These are phyloP conservation scores for Saturnispora zaruensis DNA, from an alignment of 805 yeast genomes.

Conservation along the genomic window DNA sequence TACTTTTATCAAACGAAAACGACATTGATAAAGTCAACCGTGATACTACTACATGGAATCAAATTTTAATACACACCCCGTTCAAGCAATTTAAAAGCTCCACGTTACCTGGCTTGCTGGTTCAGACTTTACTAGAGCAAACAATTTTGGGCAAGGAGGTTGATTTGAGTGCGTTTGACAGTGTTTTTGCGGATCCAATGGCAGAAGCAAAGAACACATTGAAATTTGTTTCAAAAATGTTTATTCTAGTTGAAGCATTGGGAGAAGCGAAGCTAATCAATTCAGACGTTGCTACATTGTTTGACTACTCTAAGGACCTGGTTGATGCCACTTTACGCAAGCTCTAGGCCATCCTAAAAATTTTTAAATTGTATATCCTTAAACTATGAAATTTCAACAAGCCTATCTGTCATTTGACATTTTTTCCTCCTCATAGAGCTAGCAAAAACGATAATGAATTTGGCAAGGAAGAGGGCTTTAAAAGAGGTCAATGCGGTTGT, in stretches of 20 bases:
- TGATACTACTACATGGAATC: conserved; percentile 48
- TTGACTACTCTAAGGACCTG: conserved; percentile 7
- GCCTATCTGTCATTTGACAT: neutral
- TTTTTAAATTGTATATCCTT: conserved; percentile 1
- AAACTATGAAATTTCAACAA: neutral
- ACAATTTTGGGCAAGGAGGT: conserved; percentile 15
- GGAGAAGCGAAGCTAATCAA: conserved; percentile 15
- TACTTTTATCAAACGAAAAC: conserved; percentile 43
- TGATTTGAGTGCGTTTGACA: conserved; percentile 12
- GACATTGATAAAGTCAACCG: conserved; percentile 40
- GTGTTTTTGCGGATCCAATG: conserved; percentile 16
- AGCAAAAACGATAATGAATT: neutral
- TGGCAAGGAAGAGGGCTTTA: conserved; percentile 1
- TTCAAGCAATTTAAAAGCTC: conserved; percentile 47
- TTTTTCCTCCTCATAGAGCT: neutral
- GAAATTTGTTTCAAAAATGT: conserved; percentile 21
- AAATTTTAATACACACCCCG: conserved; percentile 50
- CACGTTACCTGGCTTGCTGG: conserved; percentile 54
- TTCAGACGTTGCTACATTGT: conserved; percentile 9
- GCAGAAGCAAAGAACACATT: conserved; percentile 19
- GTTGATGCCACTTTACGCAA: neutral
- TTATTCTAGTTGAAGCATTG: conserved; percentile 17
- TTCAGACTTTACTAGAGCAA: conserved; percentile 43
- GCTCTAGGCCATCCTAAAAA: neutral
- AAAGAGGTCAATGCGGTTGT: neutral